Evolutionary conservation across 1,284 basidiomycete species (phyloP), one percentile per base, ranked within the genome.

Genomic region (Boletellus dicymbophilus): DNA sequence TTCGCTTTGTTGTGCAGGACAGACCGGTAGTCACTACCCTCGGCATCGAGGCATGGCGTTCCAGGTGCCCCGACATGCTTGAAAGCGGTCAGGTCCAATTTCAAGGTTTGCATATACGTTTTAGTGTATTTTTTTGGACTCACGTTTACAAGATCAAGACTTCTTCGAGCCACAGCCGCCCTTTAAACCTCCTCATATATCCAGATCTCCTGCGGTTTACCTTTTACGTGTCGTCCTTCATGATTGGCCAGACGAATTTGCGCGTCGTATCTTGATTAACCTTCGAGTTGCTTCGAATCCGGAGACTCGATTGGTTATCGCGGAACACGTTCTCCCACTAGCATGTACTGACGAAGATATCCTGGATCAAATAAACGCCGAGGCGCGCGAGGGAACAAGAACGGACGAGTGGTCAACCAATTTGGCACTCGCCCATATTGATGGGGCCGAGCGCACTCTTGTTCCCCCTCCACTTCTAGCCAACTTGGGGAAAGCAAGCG

Each of bases 191-290:
- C 51, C 51, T 18, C 69, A 67, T 18, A 15, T 49, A 7, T 61
- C 75, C 27, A 69, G 57, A 49, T 58, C 78, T 40, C 78, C 85
- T 6, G 77, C 84, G 0, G 78, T 88, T 21, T 89, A 84, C 63
- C 69, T 89, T 20, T 72, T 90, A 39, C 80, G 86, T 18, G 84
- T 85, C 10, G 77, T 89, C 42, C 72, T 85, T 20, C 87, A 89
- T 56, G 87, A 90, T 59, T 90, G 87, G 87, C 82, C 87, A 0
- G 82, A 89, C 55, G 71, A 71, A 4, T 77, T 76, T 56, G 85
- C 82, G 9, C 71, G 74, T 22, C 68, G 67, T 33, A 80, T 84
- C 46, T 67, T 84, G 15, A 61, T 77, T 13, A 72, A 73, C 13
- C 70, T 83, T 28, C 69, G 81, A 44, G 74, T 79, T 48, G 80